Base-by-base conservation (phyloP, 1,284 basidiomycete species). In the Apiotrichum akiyoshidainum region DNA sequence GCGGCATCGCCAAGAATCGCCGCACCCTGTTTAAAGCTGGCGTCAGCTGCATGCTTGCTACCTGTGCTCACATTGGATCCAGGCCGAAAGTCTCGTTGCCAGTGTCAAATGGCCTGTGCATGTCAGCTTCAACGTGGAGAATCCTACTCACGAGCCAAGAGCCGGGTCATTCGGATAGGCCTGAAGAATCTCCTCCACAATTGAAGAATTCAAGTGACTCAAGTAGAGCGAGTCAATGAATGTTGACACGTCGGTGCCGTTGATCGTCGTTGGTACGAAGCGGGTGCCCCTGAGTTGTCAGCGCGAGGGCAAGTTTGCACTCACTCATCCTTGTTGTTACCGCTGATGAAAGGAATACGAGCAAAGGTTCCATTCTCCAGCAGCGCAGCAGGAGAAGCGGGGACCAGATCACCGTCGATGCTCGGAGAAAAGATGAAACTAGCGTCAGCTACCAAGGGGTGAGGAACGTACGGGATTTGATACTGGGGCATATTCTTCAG, bases 281-380 rank as follows among this genome's bases (percentile, higher is more conserved):
- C 54, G 31, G 0, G 73, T 73, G 21, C 74, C 72, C 53, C 71
- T 72, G 57, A 53, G 1, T 16, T 53, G 42, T 33, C 14, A 16
- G 35, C 10, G 19, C 10, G 5, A 4, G n/a, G 4, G 3, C 14
- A 7, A 4, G 21, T 2, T 21, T 10, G 14, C 22, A 51, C 71
- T 62, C 57, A 74, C 69, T 77, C 75, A 56, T 77, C 75, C 34
- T 65, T 61, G 60, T 59, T 64, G 60, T 71, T 74, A 9, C 79
- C 75, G 14, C 68, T 65, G 48, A 80, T 73, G 55, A 75, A 77
- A 0, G 79, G 77, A 11, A 74, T 68, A 22, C 69, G 67, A 0
- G 68, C 65, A 52, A 77, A 71, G 39, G 66, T 51, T 14, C 72
- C 74, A 45, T 68, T 31, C 12, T 58, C 56, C 17, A 78, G 37